Evolutionary conservation across 129 eudicot species (phyloP), one percentile per base, ranked within the genome.

Genomic region (Silybum marianum): DNA sequence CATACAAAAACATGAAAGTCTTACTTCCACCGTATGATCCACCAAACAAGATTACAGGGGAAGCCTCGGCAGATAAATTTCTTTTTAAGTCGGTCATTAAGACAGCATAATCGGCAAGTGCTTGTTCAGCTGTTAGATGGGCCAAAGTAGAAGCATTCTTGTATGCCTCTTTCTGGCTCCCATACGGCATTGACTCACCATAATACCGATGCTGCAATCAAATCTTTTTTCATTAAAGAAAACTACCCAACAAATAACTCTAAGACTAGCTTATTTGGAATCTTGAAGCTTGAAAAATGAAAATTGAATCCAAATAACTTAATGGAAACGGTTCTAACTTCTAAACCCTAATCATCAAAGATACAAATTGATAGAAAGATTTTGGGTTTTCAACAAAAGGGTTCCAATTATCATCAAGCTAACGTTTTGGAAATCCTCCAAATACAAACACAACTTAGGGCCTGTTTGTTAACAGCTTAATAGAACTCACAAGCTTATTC

Each of bases 1-100:
- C 13, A 44, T 42, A 32, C 16, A 73, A 38, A 75, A 74, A 9
- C 6, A 14, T 23, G 21, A 71, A 71, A 16, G 9, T 83, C 97
- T 89, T 85, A 95, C 97, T 95, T 90, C 99, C 99, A 69, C 97
- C 99, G 48, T 92, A 92, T 72, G 99, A 95, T 89, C 97, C 99
- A 78, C 99, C 99, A 83, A 95, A 95, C 84, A 92, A 87, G 60
- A 95, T 90, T 22, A 95, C 99, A 81, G 97, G 99, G 77, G 89
- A 89, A 73, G 89, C 90, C 80, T 95, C 90, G 7, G 99, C 97
- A 48, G 99, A 92, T 60, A 92, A 88, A 80, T 92, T 90, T 44
- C 89, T 84, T 76, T 95, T 95, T 76, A 95, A 84, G 82, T 92
- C 88, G 22, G 93, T 90, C 34, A 95, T 85, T 79, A 95, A 69